phyloP scores from a whole-genome alignment of 805 yeast genomes.

The Saccharomycopsis sp. region DNA sequence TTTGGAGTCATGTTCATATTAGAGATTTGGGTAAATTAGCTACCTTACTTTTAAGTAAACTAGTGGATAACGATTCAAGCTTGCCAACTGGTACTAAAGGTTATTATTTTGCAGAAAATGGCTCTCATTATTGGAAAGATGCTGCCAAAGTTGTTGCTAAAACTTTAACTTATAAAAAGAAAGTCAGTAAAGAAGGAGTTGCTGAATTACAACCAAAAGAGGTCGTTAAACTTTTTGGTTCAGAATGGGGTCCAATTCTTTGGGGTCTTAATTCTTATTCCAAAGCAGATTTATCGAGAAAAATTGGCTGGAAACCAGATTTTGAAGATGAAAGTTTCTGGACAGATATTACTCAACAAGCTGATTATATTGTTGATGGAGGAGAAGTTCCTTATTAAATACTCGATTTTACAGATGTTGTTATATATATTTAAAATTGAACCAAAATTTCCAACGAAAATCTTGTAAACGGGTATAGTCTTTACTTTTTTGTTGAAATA shows the following conservation, averaged over 20 bases:
- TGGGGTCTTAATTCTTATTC: conserved; percentile 25
- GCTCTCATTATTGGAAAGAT: conserved; percentile 25
- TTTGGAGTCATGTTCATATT: conserved; percentile 30
- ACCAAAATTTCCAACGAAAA: too few relatives aligned
- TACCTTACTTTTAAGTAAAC: conserved; percentile 21
- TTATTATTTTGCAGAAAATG: conserved; percentile 27
- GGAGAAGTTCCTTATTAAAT: too few relatives aligned
- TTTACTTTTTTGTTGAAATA: too few relatives aligned
- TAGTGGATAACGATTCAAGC: conserved; percentile 19
- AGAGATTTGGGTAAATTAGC: conserved; percentile 27
- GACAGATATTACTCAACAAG: conserved; percentile 20
- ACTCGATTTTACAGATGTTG: too few relatives aligned
- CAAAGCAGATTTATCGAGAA: conserved; percentile 23
- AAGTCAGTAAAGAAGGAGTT: conserved; percentile 19
- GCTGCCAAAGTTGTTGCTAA: conserved; percentile 22
- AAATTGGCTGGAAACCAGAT: conserved; percentile 25
- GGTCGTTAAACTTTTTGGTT: conserved; percentile 18
- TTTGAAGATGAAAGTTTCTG: conserved; percentile 18
- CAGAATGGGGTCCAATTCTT: conserved; percentile 19
- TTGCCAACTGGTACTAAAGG: conserved; percentile 26
- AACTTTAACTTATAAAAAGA: conserved; percentile 18
- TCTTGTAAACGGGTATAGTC: too few relatives aligned
- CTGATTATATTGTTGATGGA: conserved; percentile 12
- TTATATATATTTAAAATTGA: too few relatives aligned
- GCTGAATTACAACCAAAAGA: conserved; percentile 18